Conservation (phyloP, 2,329 filamentous ascomycete genomes). For the Xylaria sp. region DNA sequence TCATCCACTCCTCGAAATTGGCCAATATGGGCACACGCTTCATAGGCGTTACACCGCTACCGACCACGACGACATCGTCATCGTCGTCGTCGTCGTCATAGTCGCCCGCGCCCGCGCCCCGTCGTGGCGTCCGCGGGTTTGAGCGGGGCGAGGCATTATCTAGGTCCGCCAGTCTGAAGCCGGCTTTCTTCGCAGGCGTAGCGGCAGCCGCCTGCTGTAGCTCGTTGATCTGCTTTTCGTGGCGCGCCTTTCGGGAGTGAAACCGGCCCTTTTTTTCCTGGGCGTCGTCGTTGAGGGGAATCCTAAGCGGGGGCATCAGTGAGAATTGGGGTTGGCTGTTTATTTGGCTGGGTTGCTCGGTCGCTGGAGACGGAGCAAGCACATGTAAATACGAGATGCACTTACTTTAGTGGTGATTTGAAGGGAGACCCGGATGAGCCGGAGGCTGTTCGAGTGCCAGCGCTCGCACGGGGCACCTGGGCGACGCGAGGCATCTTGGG, state of each 20-base stretch:
- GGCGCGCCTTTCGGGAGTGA: constrained; percentile 86
- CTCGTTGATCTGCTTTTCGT: constrained; percentile 92
- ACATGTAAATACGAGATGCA: constrained; percentile 39
- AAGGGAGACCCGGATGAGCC: constrained; percentile 64
- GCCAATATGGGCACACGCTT: constrained; percentile 95
- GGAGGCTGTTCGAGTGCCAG: constrained; percentile 59
- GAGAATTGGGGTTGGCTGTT: background rate
- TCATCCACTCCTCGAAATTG: constrained; percentile 99
- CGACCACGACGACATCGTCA: constrained; percentile 73
- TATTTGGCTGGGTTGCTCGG: constrained; percentile 30
- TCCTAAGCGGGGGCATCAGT: constrained; percentile 63
- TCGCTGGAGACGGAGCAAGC: constrained; percentile 4
- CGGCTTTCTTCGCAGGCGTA: constrained; percentile 73
- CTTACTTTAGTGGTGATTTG: constrained; percentile 69
- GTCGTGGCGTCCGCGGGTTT: constrained; percentile 66
- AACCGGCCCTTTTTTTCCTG: constrained; percentile 90
- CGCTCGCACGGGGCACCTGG: constrained; percentile 63
- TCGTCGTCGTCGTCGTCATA: constrained; percentile 64
- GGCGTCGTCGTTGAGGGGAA: constrained; percentile 95
- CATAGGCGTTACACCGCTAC: constrained; percentile 88
- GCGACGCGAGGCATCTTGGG: constrained; percentile 68
- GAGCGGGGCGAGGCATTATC: constrained; percentile 68
- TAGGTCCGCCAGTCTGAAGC: constrained; percentile 67
- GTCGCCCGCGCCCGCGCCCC: constrained; percentile 52
- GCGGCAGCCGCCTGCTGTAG: constrained; percentile 83